Evolutionary conservation across 768 basidiomycete species (phyloP).

Genomic region (Suillus weaverae): DNA sequence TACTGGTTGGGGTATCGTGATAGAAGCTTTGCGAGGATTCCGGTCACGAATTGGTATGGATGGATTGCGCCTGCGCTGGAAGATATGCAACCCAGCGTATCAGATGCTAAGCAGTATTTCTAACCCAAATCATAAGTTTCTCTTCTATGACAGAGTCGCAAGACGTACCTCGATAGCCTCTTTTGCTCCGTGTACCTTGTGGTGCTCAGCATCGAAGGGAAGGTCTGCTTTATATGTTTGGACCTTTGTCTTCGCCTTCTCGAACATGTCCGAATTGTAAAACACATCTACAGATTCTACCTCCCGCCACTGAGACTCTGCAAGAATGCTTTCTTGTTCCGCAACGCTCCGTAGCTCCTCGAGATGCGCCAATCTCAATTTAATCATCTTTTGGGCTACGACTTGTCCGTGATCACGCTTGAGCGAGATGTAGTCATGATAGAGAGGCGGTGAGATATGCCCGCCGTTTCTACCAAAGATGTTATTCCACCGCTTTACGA

Average conservation of each 20-base stretch:
- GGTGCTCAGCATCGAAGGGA: constrained; percentile 44
- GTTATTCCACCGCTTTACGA: background rate
- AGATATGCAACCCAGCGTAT: constrained; percentile 50
- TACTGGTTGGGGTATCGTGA: constrained; percentile 46
- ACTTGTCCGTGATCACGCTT: constrained; percentile 46
- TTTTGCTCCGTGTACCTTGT: constrained; percentile 32
- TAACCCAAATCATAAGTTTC: constrained; percentile 21
- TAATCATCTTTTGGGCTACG: constrained; percentile 52
- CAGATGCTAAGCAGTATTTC: constrained; percentile 48
- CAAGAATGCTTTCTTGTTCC: constrained; percentile 50
- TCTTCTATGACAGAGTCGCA: background rate
- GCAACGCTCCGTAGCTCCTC: constrained; percentile 48
- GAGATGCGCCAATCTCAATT: constrained; percentile 63
- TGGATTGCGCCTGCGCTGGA: constrained; percentile 63
- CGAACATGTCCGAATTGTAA: constrained; percentile 42
- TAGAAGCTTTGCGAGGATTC: constrained; percentile 55
- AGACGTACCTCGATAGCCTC: constrained; percentile 33
- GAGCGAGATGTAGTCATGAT: constrained; percentile 55
- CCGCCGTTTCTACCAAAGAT: constrained; percentile 58
- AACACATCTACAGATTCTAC: constrained; percentile 63
- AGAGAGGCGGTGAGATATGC: constrained; percentile 60
- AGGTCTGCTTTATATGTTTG: constrained; percentile 47
- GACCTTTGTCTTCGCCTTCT: constrained; percentile 43
- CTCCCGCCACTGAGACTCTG: constrained; percentile 54
- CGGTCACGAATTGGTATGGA: constrained; percentile 70